Conservation (phyloP, 1,284 basidiomycete genomes). For the Cutaneotrichosporon arboriforme region DNA sequence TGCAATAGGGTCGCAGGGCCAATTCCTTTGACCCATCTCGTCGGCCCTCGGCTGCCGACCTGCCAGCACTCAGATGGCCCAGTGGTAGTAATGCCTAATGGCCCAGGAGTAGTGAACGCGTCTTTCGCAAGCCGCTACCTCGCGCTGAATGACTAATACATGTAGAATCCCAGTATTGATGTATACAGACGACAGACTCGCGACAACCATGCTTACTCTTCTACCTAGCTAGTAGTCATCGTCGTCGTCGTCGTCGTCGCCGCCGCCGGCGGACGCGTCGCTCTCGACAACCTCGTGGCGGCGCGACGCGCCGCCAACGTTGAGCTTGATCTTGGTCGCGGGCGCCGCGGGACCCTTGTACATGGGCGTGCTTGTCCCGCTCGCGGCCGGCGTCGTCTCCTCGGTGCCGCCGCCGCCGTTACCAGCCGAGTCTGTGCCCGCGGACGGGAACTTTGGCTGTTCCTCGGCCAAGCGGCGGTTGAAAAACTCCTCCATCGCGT, state of each 20-base stretch:
- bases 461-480: conserved; percentile 52
- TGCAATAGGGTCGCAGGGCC: neutral
- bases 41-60: too few species aligned
- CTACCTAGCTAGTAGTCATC: conserved; percentile 10
- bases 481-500: conserved; percentile 83
- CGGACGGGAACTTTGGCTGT: conserved; percentile 13
- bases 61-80: too few species aligned
- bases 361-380: conserved; percentile 44
- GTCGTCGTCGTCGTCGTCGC: conserved; percentile 25
- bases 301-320: conserved; percentile 21
- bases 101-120: too few species aligned
- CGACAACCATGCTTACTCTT: neutral
- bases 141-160: neutral
- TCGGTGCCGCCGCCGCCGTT: conserved; percentile 10
- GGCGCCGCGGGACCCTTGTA: conserved; percentile 30
- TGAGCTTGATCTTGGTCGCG: conserved; percentile 39
- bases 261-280: conserved; percentile 19
- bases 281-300: conserved; percentile 17
- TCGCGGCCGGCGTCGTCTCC: conserved; percentile 23
- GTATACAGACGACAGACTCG: neutral
- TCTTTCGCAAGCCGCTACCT: too few species aligned
- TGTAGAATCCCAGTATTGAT: neutral
- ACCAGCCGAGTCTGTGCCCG: neutral
- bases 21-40: too few species aligned
- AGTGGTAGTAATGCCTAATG: too few species aligned